phyloP scores from a whole-genome alignment of 139 green algal species.

The Ettlia oleoabundans region DNA sequence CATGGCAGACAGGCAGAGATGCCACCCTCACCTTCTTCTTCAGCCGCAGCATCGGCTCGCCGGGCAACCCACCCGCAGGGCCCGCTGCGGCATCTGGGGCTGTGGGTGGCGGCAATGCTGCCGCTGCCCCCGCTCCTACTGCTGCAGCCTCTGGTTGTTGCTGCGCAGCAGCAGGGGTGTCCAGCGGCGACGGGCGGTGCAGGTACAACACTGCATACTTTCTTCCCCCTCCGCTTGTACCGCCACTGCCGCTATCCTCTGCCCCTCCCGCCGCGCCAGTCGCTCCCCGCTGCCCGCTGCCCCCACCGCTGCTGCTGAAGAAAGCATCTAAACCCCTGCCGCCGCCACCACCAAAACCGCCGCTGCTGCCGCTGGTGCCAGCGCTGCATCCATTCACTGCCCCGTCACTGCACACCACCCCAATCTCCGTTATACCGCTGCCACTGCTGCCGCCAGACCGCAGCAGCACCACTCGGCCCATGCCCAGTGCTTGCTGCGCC shows the following conservation, averaged over 20 bases:
- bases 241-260: background rate
- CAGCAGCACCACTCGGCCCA: conserved; percentile 71
- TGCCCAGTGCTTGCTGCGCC: conserved; percentile 59
- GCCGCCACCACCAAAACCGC: background rate
- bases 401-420: conserved; percentile 55
- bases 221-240: background rate
- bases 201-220: conserved; percentile 49
- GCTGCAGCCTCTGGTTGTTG: background rate
- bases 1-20: background rate
- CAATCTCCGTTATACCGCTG: conserved; percentile 70
- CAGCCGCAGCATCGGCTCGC: conserved; percentile 5
- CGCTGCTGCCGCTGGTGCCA: background rate
- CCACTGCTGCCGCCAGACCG: conserved; percentile 24
- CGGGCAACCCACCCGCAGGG: background rate
- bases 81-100: background rate
- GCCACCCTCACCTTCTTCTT: conserved; percentile 19
- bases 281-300: background rate
- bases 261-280: background rate
- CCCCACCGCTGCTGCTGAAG: background rate
- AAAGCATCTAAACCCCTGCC: background rate
- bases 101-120: background rate
- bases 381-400: background rate
- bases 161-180: background rate
- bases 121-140: background rate
- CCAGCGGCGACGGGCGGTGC: conserved; percentile 46